Conservation (phyloP, 31 red algal genomes). For the Porphyra umbilicalis region DNA sequence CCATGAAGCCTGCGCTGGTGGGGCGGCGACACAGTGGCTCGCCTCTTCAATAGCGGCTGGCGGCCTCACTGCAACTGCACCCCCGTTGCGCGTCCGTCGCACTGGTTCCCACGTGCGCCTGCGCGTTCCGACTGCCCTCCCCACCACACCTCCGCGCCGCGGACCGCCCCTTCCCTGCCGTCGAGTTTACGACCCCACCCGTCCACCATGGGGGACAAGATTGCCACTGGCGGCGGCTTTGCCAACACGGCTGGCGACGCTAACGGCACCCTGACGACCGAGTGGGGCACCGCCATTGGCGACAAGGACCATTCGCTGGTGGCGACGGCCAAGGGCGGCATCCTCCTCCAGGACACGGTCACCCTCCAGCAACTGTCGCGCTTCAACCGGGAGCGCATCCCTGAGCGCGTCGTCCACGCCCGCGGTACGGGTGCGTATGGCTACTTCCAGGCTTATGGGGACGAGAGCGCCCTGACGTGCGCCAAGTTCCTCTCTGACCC, state of each 20-base stretch:
- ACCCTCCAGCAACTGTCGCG: slow-evolving; percentile 73
- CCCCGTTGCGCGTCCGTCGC: too few relatives aligned
- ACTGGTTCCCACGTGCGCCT: too few relatives aligned
- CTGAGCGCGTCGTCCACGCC: slow-evolving; percentile 89
- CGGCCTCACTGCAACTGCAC: too few relatives aligned
- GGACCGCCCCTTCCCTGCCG: too few relatives aligned
- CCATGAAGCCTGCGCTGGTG: too few relatives aligned
- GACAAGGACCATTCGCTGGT: slow-evolving; percentile 61
- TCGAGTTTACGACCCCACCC: too few relatives aligned
- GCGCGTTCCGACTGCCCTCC: too few relatives aligned
- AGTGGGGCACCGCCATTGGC: slow-evolving; percentile 44
- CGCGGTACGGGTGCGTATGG: slow-evolving; percentile 67
- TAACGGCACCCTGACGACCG: slow-evolving; percentile 27
- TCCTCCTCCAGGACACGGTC: slow-evolving; percentile 79
- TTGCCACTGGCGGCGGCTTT: neutral
- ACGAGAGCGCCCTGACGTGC: slow-evolving; percentile 39
- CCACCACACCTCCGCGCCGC: too few relatives aligned
- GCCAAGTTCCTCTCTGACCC: slow-evolving; percentile 32
- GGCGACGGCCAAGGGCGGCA: slow-evolving; percentile 28
- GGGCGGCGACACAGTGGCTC: too few relatives aligned
- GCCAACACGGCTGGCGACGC: neutral
- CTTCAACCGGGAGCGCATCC: slow-evolving; percentile 86
- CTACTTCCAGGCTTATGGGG: slow-evolving; percentile 40
- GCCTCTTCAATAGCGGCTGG: too few relatives aligned
- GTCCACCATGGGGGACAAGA: neutral